These are phyloP conservation scores for Corniculantispora saksenae DNA, from an alignment of 2,329 filamentous ascomycete species.

Conservation along the genomic window DNA sequence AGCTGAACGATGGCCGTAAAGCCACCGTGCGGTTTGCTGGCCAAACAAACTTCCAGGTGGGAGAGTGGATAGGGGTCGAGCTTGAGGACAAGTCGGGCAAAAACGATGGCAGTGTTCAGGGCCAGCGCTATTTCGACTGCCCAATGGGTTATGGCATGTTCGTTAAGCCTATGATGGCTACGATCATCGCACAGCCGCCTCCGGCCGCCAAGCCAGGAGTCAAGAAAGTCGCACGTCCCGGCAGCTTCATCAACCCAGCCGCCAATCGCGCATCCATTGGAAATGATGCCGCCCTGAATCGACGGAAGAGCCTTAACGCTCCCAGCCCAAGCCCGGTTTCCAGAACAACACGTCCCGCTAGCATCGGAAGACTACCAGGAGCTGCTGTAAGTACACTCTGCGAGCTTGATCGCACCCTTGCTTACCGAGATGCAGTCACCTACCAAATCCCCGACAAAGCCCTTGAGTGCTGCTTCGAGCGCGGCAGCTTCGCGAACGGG, in stretches of 20 bases:
- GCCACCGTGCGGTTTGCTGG: constrained; percentile 82
- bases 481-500: constrained; percentile 62
- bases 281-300: constrained; percentile 55
- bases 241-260: constrained; percentile 51
- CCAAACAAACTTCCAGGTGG: constrained; percentile 74
- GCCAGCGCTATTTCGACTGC: constrained; percentile 87
- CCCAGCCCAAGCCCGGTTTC: constrained; percentile 72
- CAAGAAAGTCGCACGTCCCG: constrained; percentile 48
- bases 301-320: constrained; percentile 69
- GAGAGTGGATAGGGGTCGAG: constrained; percentile 89
- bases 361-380: constrained; percentile 51
- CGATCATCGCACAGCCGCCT: constrained; percentile 54
- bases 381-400: background rate
- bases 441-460: constrained; percentile 78
- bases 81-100: constrained; percentile 81
- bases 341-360: constrained; percentile 55
- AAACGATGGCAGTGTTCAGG: constrained; percentile 90
- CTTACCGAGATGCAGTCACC: constrained; percentile 58
- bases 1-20: constrained; percentile 74
- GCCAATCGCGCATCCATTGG: constrained; percentile 43
- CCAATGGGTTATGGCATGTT: constrained; percentile 79
- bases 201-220: constrained; percentile 39
- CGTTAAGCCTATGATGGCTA: constrained; percentile 70
- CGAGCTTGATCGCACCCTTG: background rate
- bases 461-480: constrained; percentile 59